phyloP scores from a whole-genome alignment of 1,139 yeast genomes.

The Taphrina wiesneri region DNA sequence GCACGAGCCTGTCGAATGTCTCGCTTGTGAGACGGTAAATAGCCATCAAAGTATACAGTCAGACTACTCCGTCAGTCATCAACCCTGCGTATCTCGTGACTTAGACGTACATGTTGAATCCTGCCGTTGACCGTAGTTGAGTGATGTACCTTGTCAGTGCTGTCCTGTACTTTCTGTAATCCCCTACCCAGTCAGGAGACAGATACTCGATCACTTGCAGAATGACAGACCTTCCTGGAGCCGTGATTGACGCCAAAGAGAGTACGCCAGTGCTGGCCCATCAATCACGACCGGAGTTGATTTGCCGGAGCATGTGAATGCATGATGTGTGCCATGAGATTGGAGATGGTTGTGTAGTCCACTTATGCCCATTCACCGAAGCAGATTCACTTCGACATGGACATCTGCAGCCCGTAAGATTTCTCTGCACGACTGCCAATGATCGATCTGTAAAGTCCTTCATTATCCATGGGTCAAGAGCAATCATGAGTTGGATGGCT shows the following conservation, averaged over 20 bases:
- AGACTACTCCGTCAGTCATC: background rate
- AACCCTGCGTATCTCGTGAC: too few species aligned
- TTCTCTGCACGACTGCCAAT: too few species aligned
- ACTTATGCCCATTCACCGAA: background rate
- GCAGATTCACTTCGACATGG: background rate
- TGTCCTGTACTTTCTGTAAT: background rate
- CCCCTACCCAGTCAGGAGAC: background rate
- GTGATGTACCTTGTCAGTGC: background rate
- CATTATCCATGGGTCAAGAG: too few species aligned
- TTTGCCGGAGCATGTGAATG: background rate
- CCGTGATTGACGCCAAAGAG: background rate
- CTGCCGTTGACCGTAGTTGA: background rate
- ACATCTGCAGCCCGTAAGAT: too few species aligned
- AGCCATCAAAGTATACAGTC: conserved; percentile 6
- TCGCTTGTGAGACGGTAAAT: conserved; percentile 2
- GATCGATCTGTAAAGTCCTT: too few species aligned
- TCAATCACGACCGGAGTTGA: background rate
- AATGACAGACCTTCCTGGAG: conserved; percentile 7
- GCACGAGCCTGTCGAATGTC: conserved; percentile 5
- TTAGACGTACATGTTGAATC: background rate
- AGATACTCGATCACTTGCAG: background rate
- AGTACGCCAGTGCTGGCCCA: conserved; percentile 19
- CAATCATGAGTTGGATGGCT: too few species aligned
- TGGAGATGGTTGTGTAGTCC: conserved; percentile 8
- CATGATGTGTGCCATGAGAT: background rate